Evolutionary conservation across 768 basidiomycete genomes (phyloP), one percentile per base, ranked within the genome.

Genomic region (Collybia sordida): DNA sequence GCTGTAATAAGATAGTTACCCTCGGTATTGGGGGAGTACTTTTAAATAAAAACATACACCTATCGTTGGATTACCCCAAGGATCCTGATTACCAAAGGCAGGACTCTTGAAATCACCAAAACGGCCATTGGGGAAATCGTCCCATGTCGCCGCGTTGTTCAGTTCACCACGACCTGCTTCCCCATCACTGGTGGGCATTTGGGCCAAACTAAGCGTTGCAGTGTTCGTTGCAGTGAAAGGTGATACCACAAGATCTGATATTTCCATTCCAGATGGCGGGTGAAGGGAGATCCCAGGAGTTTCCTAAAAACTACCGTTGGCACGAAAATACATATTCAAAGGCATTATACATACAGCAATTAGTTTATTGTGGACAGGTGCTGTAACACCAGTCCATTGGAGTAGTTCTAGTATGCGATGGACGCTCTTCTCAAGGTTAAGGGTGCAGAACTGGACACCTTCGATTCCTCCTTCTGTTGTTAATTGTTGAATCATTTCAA

Each of bases 41-140:
- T 8, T 18, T 1, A 2, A 23, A 23, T 11, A 3, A 11, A 19
- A 27, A 59, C 74, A 31, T 62, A 88, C 85, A 48, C 81, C 73
- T 31, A 87, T 72, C 38, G 74, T 77, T 9, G 81, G 77, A 31
- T 85, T 83, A 48, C 89, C 88, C 88, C 90, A 93, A 2, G 77
- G 86, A 53, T 85, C 86, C 59, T 82, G 83, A 27, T 75, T 73
- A 40, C 97, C 97, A 58, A 88, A 99, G 0, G 97, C 97, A 18
- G 97, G 97, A 72, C 93, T 96, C 61, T 97, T 91, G 64, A 89
- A 91, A 66, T 98, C 97, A 53, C 97, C 97, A 66, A 98, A 98
- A 8, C 97, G 87, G 28, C 97, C 97, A 64, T 99, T 99, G 6
- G 97, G 97, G 65, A 98, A 98, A 61, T 99, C 97, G 59, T 93